Base-by-base conservation (phyloP, 495 filamentous ascomycete species). In the Bombardia bombarda region DNA sequence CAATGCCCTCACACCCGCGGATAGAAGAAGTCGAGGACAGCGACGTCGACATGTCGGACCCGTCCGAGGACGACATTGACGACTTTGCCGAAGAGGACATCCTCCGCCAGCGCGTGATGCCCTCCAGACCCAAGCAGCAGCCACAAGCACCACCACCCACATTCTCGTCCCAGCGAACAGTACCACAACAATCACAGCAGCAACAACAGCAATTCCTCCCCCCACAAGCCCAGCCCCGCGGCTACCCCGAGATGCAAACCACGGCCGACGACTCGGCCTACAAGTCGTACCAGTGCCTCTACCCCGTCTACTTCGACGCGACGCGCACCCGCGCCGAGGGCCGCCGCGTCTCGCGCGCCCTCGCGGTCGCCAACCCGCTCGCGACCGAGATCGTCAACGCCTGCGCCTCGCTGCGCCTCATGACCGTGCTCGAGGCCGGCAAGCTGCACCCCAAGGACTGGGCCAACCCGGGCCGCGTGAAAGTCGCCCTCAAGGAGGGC, bases 401-500 rank as follows among this genome's bases (percentile, higher is more conserved):
- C 1, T 86, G 84, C 53, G 79, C 81, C 16, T 63, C 64, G 45
- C 69, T 96, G 32, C 80, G 84, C 4, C 62, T 96, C 45, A 74
- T 78, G 22, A 79, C 82, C 23, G 83, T 89, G 4, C 82, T 95
- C 60, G 92, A 98, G 62, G 88, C 90, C 1, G 84, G 82, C 52
- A 95, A 95, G 67, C 70, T 80, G 34, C 92, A 98, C 67, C 92
- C 92, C 0, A 89, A 90, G 65, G 92, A 98, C 66, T 98, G 92
- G 92, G 84, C 82, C 25, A 98, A 98, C 66, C 92, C 92, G 10
- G 92, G 92, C 0, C 73, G 92, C 21, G 88, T 98, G 50, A 75
- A 86, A 38, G 78, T 95, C 17, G 64, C 78, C 52, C 64, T 96
- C 13, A 86, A 86, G 60, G 18, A 17, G 14, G 32, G 19, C 3